phyloP scores from a whole-genome alignment of 768 basidiomycete species.

The Kockovaella imperatae region DNA sequence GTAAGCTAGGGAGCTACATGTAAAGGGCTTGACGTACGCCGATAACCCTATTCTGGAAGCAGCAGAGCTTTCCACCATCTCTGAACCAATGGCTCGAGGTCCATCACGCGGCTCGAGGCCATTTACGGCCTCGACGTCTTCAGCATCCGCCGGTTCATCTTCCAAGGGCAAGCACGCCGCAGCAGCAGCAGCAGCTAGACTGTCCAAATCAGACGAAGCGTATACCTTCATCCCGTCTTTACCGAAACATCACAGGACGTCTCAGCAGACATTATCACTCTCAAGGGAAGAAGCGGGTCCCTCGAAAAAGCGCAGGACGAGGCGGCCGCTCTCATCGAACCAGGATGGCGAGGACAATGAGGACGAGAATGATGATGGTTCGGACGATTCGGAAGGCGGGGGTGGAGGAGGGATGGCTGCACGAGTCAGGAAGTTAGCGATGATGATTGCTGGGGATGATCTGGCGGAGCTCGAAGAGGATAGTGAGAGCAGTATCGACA shows the following conservation, averaged over 20 bases:
- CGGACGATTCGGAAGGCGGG: conserved; percentile 44
- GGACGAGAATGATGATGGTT: conserved; percentile 18
- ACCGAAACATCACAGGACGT: conserved; percentile 33
- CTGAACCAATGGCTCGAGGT: no score
- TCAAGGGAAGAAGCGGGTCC: conserved; percentile 22
- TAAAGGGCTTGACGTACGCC: no score
- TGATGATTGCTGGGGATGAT: conserved; percentile 43
- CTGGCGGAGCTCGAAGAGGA: conserved; percentile 29
- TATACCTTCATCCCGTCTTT: conserved; percentile 35
- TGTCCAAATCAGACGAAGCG: conserved; percentile 9
- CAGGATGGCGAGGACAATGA: conserved; percentile 4
- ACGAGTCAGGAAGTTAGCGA: conserved; percentile 39
- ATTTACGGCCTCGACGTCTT: conserved; percentile 5
- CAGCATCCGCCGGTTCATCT: not conserved
- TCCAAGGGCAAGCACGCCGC: not conserved
- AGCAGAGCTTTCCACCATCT: no score
- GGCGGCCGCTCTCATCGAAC: not conserved
- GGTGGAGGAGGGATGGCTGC: conserved; percentile 44
- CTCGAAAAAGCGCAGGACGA: conserved; percentile 3
- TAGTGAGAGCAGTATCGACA: conserved; percentile 43
- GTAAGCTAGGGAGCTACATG: no score
- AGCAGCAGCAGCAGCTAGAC: conserved; percentile 4
- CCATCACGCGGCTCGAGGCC: no score
- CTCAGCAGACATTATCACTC: conserved; percentile 17
- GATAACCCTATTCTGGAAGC: no score